Percentiles rank a stretch among this genome's conserved stretches.
phyloP scores from a whole-genome alignment of 2,329 filamentous ascomycete species.

The Epichloe elymi region DNA sequence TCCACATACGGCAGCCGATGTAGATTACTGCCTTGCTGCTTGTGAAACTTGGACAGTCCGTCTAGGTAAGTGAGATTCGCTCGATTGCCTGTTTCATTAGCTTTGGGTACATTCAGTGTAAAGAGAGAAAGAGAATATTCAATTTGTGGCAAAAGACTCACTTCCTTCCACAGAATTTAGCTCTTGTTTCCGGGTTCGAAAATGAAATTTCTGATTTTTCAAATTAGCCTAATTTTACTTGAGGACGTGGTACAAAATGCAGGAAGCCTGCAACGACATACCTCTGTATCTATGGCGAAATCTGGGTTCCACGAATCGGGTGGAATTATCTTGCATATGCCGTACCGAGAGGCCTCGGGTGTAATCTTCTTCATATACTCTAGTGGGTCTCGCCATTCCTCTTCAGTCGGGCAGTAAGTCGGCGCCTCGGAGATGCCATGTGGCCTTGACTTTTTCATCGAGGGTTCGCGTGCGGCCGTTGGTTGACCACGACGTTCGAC shows the following conservation, averaged over 20 bases:
- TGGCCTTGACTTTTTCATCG: slow-evolving; percentile 65
- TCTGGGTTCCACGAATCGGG: slow-evolving; percentile 88
- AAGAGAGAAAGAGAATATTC: neutral
- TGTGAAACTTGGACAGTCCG: slow-evolving; percentile 90
- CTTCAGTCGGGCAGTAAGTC: slow-evolving; percentile 77
- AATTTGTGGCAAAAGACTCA: slow-evolving; percentile 30
- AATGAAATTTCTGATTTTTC: slow-evolving; percentile 69
- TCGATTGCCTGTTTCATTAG: slow-evolving; percentile 54
- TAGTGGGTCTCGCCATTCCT: slow-evolving; percentile 90
- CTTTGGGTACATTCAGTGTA: neutral
- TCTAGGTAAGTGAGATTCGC: slow-evolving; percentile 95
- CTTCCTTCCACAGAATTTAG: slow-evolving; percentile 97
- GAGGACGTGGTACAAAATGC: neutral
- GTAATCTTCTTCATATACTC: slow-evolving; percentile 88
- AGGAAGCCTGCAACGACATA: slow-evolving; percentile 24
- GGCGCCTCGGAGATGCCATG: slow-evolving; percentile 83
- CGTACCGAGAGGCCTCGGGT: slow-evolving; percentile 74
- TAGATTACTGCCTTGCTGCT: slow-evolving; percentile 86
- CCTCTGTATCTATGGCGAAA: slow-evolving; percentile 95
- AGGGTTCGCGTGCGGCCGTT: slow-evolving; percentile 59
- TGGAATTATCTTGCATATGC: slow-evolving; percentile 90
- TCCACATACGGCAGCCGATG: slow-evolving; percentile 94
- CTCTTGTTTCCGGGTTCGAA: slow-evolving; percentile 89
- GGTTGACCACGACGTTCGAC: slow-evolving; percentile 85
- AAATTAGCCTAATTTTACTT: neutral